Percentiles rank a stretch among this genome's conserved stretches.
Evolutionary conservation across 768 basidiomycete genomes (phyloP).

Genomic region (Xerocomellus dryophilus): DNA sequence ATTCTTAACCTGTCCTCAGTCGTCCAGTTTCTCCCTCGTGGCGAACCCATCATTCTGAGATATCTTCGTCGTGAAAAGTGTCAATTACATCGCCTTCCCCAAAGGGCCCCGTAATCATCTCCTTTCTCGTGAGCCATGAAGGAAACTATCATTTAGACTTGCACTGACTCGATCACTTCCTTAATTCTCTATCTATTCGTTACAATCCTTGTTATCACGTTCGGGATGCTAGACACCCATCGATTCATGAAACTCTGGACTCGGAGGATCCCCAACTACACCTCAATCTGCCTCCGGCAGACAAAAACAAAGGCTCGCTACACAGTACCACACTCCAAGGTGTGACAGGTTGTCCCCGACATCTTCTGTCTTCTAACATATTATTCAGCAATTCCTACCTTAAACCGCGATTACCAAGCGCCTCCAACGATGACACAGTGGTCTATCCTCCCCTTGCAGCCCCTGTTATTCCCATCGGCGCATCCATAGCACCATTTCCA

Average conservation of each 20-base stretch:
- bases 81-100: slow-evolving; percentile 28
- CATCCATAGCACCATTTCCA: slow-evolving; percentile 30
- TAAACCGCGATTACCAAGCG: slow-evolving; percentile 12
- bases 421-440: slow-evolving; percentile 4
- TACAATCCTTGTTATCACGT: slow-evolving; percentile 17
- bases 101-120: slow-evolving; percentile 26
- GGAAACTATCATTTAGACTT: slow-evolving; percentile 13
- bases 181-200: slow-evolving; percentile 26
- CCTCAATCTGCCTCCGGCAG: slow-evolving; percentile 21
- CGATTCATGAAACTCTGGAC: slow-evolving; percentile 33
- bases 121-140: slow-evolving; percentile 11
- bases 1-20: slow-evolving; percentile 3
- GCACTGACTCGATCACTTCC: slow-evolving; percentile 14
- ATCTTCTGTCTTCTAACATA: not conserved
- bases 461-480: slow-evolving; percentile 27
- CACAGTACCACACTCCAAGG: slow-evolving; percentile 26
- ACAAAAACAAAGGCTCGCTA: slow-evolving; percentile 23
- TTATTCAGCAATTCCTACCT: slow-evolving; percentile 9
- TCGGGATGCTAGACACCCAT: slow-evolving; percentile 34
- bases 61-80: slow-evolving; percentile 4
- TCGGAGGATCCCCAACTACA: slow-evolving; percentile 28
- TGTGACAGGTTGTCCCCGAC: not conserved
- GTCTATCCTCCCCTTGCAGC: slow-evolving; percentile 35
- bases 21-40: slow-evolving; percentile 20
- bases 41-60: slow-evolving; percentile 4